These are phyloP conservation scores for Syzygium aromaticum DNA, from an alignment of 345 rosid species.

Conservation along the genomic window DNA sequence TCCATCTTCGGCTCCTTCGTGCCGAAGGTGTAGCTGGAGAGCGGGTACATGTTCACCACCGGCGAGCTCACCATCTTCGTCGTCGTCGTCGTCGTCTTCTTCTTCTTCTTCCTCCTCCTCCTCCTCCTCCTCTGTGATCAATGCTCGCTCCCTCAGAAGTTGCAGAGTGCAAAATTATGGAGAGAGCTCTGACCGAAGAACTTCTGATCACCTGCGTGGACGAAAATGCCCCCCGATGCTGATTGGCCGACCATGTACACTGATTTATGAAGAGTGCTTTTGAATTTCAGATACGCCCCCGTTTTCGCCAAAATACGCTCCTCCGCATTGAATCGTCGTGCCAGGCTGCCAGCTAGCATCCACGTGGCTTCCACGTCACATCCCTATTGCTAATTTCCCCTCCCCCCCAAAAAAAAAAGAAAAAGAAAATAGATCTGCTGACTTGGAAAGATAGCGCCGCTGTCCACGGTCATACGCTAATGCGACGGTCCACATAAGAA, in stretches of 20 bases:
- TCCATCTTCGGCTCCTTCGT: constrained; percentile 96
- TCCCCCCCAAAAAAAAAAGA: too few species aligned
- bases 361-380: background rate
- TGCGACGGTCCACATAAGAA: background rate
- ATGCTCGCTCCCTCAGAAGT: background rate
- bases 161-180: background rate
- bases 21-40: constrained; percentile 90
- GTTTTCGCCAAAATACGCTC: background rate
- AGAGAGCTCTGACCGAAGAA: background rate
- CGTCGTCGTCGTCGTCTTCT: background rate
- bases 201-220: background rate
- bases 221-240: background rate
- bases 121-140: background rate
- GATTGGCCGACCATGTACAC: background rate
- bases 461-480: accelerated
- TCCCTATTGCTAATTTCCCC: background rate
- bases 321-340: background rate
- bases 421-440: too few species aligned
- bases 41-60: constrained; percentile 88
- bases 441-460: background rate
- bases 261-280: background rate
- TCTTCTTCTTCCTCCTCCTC: background rate
- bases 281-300: background rate
- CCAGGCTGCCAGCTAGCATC: background rate
- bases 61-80: constrained; percentile 54